A percentile compares a stretch with the other conserved stretches of the same genome.
phyloP scores from a whole-genome alignment of 148 eudicot species.

The Amaranthus cruentus region DNA sequence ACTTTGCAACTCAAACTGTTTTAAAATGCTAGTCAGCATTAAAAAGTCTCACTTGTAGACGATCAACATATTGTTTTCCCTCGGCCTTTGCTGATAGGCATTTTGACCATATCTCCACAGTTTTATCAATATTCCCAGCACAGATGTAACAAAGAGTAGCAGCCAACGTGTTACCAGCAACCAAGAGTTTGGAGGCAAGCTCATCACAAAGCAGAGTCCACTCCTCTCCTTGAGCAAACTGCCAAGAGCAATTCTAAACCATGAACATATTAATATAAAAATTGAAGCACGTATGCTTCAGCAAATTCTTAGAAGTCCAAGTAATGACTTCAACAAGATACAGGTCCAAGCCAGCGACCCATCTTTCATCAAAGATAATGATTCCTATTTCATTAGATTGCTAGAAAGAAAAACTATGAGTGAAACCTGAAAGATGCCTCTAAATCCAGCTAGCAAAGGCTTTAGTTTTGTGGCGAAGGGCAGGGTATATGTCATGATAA shows the following conservation, averaged over 20 bases:
- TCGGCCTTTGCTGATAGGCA: conserved; percentile 54
- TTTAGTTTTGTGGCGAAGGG: background rate
- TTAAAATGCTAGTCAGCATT: background rate
- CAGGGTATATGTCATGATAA: background rate
- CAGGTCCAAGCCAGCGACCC: background rate
- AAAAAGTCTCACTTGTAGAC: conserved; percentile 61
- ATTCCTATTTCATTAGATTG: background rate
- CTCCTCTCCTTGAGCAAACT: conserved; percentile 89
- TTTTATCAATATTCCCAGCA: conserved; percentile 92
- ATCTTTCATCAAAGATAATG: background rate
- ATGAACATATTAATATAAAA: conserved; percentile 6
- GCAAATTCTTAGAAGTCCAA: background rate
- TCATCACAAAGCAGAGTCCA: conserved; percentile 84
- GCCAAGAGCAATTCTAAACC: conserved; percentile 20
- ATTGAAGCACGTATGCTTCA: background rate
- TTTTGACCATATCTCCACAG: conserved; percentile 88
- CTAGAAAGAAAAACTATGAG: background rate
- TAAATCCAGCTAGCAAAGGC: background rate
- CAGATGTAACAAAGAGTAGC: conserved; percentile 93
- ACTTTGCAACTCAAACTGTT: background rate
- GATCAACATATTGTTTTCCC: conserved; percentile 79
- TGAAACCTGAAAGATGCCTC: background rate
- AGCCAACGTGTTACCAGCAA: conserved; percentile 68
- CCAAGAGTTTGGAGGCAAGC: conserved; percentile 83
- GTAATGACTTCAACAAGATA: background rate